These are phyloP conservation scores for Ascochyta pisi DNA, from an alignment of 2,329 filamentous ascomycete species.

Conservation along the genomic window DNA sequence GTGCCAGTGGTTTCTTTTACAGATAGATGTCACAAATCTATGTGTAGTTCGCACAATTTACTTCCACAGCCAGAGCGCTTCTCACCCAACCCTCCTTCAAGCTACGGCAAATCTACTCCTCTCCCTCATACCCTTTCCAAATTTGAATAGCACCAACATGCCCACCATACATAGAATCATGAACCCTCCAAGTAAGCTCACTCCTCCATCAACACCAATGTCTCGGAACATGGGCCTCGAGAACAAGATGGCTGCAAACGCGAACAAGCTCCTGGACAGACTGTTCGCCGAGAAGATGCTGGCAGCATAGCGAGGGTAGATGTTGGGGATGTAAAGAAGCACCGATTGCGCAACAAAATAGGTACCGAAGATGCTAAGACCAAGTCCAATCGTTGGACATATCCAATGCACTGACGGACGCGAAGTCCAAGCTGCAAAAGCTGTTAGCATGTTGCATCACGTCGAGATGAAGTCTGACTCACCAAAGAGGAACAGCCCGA, in stretches of 20 bases:
- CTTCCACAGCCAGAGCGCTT: not conserved
- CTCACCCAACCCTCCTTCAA: not conserved
- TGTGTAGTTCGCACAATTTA: not conserved
- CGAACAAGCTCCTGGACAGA: slow-evolving; percentile 62
- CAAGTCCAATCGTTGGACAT: slow-evolving; percentile 60
- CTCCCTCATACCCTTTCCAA: slow-evolving; percentile 61
- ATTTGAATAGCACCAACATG: slow-evolving; percentile 65
- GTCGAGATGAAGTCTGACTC: slow-evolving; percentile 36
- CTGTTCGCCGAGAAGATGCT: slow-evolving; percentile 68
- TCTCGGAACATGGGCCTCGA: slow-evolving; percentile 64
- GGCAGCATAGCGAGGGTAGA: slow-evolving; percentile 58
- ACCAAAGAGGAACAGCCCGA: slow-evolving; percentile 68
- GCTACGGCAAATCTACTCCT: slow-evolving; percentile 63
- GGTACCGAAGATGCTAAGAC: slow-evolving; percentile 54
- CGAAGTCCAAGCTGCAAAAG: slow-evolving; percentile 61
- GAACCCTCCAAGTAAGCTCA: slow-evolving; percentile 61
- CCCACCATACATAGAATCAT: slow-evolving; percentile 55
- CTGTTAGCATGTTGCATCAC: not conserved
- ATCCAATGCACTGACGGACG: slow-evolving; percentile 67
- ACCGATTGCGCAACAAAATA: slow-evolving; percentile 54
- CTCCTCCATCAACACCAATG: slow-evolving; percentile 64
- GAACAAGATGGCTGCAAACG: slow-evolving; percentile 66
- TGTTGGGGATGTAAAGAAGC: slow-evolving; percentile 69
- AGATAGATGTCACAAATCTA: not conserved
- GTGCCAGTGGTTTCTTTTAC: not conserved